Evolutionary conservation across 495 filamentous ascomycete genomes (phyloP), one percentile per base, ranked within the genome.

Genomic region (Aspergillus hancockii): DNA sequence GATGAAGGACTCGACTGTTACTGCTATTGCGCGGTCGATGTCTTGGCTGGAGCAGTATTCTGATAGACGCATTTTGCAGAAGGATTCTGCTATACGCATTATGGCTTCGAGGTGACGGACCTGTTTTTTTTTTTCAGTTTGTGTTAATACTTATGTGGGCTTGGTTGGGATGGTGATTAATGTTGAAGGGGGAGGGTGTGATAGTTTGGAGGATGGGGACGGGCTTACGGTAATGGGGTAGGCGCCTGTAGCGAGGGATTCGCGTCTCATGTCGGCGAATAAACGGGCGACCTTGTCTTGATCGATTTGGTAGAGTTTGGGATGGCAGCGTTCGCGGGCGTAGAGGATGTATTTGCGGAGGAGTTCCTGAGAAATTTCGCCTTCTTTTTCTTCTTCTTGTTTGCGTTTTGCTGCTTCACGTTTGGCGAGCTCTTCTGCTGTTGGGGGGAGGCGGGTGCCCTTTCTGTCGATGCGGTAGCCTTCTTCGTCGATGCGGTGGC

Each of bases 321-420:
- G 95, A 58, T 83, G 81, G 74, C 91, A 95, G 63, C 87, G 87
- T 72, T 98, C 93, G 23, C 95, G 84, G 2, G 95, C 93, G 68
- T 97, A 98, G 36, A 98, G 83, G 66, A 99, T 98, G 72, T 98
- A 99, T 76, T 99, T 99, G 60, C 95, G 79, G 59, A 99, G 77
- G 52, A 98, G 76, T 62, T 96, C 91, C 71, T 99, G 95, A 0
- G 92, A 85, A 59, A 98, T 94, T 61, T 94, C 88, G 67, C 86
- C 86, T 63, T 88, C 87, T 59, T 87, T 85, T 63, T 85, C 81
- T 21, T 82, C 81, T 14, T 83, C 80, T 4, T 69, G 71, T 54
- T 76, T 74, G 62, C 75, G 78, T 50, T 77, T 65, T 32, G 74
- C 75, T 4, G 68, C 70, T 22, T 68, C 66, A 25, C 72, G 76